These are phyloP conservation scores for Amanita thiersii DNA, from an alignment of 768 basidiomycete genomes.

Conservation along the genomic window DNA sequence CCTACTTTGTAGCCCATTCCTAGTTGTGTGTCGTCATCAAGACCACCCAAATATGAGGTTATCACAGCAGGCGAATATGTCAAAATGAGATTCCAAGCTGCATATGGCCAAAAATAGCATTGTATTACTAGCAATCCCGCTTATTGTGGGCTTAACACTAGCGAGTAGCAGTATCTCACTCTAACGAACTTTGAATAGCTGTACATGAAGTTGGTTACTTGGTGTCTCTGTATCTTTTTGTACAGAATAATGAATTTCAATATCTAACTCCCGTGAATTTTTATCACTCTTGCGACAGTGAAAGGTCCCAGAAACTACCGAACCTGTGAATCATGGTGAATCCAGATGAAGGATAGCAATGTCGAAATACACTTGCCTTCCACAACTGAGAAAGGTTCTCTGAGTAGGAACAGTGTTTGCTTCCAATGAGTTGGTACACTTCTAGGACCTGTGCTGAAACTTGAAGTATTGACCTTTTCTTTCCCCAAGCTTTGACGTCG, in stretches of 20 bases:
- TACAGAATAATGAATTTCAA: slow-evolving; percentile 80
- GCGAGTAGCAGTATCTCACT: neutral
- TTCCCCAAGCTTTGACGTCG: slow-evolving; percentile 51
- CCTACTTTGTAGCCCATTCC: slow-evolving; percentile 35
- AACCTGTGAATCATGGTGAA: slow-evolving; percentile 36
- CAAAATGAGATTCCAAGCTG: slow-evolving; percentile 59
- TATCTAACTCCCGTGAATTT: slow-evolving; percentile 84
- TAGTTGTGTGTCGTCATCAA: slow-evolving; percentile 36
- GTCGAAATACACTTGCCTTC: slow-evolving; percentile 61
- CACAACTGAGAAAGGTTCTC: slow-evolving; percentile 66
- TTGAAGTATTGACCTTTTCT: slow-evolving; percentile 43
- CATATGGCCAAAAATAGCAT: slow-evolving; percentile 36
- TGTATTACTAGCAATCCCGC: neutral
- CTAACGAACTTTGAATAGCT: slow-evolving; percentile 75
- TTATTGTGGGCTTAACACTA: neutral
- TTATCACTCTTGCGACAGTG: slow-evolving; percentile 68
- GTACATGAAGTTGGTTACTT: slow-evolving; percentile 43
- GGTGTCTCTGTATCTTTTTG: slow-evolving; percentile 30
- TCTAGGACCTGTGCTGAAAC: slow-evolving; percentile 87
- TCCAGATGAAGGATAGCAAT: neutral
- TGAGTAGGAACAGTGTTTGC: slow-evolving; percentile 84
- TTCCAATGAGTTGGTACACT: slow-evolving; percentile 95
- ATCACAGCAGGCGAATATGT: slow-evolving; percentile 83
- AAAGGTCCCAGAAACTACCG: slow-evolving; percentile 72
- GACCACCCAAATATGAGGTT: slow-evolving; percentile 54